Conservation (phyloP, 108 stramenopile species). For the Asterionellopsis glacialis region DNA sequence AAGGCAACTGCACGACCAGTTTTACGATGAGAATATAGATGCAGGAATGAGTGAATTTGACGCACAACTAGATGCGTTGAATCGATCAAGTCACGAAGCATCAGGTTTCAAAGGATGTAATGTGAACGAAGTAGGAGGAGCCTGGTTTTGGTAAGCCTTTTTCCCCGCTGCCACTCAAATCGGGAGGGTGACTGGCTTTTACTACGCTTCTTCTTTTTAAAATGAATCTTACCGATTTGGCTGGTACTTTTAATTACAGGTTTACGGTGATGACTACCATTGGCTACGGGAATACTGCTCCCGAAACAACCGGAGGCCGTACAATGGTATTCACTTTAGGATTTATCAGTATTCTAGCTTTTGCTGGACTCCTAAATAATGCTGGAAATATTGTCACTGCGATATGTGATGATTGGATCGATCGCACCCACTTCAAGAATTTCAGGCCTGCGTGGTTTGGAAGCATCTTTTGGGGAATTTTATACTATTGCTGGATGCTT, state of each 20-base stretch:
- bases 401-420: neutral
- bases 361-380: slow-evolving; percentile 6
- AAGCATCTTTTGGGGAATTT: slow-evolving; percentile 22
- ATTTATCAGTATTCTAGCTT: slow-evolving; percentile 37
- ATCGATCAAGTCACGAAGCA: slow-evolving; percentile 3
- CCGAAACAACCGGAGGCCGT: slow-evolving; percentile 29
- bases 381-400: slow-evolving; percentile 5
- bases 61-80: neutral
- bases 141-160: slow-evolving; percentile 14
- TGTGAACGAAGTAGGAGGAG: slow-evolving; percentile 9
- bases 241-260: too few relatives aligned
- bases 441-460: slow-evolving; percentile 4
- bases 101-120: slow-evolving; percentile 6
- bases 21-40: neutral
- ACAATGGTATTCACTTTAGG: slow-evolving; percentile 36
- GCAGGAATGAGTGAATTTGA: neutral
- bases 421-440: neutral
- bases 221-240: too few relatives aligned
- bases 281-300: slow-evolving; percentile 63
- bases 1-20: slow-evolving; percentile 1
- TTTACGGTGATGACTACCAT: slow-evolving; percentile 22
- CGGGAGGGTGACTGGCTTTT: too few relatives aligned
- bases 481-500: slow-evolving; percentile 26
- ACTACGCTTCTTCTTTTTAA: too few relatives aligned
- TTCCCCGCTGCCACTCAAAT: too few relatives aligned